Conservation (phyloP, 2,329 filamentous ascomycete genomes). For the Fusarium gaditjirri region DNA sequence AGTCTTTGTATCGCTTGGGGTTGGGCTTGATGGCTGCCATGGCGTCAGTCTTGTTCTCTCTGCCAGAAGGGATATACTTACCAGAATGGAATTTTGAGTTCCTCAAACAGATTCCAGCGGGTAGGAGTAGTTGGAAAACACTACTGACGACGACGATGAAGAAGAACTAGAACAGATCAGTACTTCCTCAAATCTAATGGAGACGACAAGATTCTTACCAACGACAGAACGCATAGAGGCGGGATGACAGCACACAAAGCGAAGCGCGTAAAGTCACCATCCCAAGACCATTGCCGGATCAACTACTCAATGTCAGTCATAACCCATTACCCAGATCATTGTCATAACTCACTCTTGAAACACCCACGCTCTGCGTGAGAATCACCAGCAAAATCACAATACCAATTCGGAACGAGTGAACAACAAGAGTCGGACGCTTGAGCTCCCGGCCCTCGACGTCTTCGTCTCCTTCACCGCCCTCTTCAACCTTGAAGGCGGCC, state of each 20-base stretch:
- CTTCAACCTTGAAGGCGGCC: slow-evolving; percentile 41
- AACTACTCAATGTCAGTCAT: not conserved
- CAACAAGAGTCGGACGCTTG: slow-evolving; percentile 32
- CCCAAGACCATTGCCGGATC: slow-evolving; percentile 37
- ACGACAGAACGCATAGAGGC: slow-evolving; percentile 25
- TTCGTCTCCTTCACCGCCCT: slow-evolving; percentile 38
- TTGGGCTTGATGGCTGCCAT: slow-evolving; percentile 42
- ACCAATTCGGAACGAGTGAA: slow-evolving; percentile 42
- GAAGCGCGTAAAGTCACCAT: slow-evolving; percentile 35
- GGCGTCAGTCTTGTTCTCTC: rapidly evolving
- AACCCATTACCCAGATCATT: rapidly evolving
- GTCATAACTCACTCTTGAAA: slow-evolving; percentile 30
- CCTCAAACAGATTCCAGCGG: slow-evolving; percentile 40
- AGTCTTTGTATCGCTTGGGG: slow-evolving; percentile 40
- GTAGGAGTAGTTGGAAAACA: slow-evolving; percentile 39
- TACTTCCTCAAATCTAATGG: rapidly evolving
- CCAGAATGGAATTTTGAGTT: slow-evolving; percentile 44
- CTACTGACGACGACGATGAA: slow-evolving; percentile 44
- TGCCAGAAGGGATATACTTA: not conserved
- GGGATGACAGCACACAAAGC: slow-evolving; percentile 34
- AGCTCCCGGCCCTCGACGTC: slow-evolving; percentile 38
- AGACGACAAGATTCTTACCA: slow-evolving; percentile 7
- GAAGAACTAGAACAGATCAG: slow-evolving; percentile 35
- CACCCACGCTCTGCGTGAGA: slow-evolving; percentile 41
- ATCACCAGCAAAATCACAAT: slow-evolving; percentile 43